Evolutionary conservation across 2,329 filamentous ascomycete genomes (phyloP).

Genomic region (Aspergillus candidus): DNA sequence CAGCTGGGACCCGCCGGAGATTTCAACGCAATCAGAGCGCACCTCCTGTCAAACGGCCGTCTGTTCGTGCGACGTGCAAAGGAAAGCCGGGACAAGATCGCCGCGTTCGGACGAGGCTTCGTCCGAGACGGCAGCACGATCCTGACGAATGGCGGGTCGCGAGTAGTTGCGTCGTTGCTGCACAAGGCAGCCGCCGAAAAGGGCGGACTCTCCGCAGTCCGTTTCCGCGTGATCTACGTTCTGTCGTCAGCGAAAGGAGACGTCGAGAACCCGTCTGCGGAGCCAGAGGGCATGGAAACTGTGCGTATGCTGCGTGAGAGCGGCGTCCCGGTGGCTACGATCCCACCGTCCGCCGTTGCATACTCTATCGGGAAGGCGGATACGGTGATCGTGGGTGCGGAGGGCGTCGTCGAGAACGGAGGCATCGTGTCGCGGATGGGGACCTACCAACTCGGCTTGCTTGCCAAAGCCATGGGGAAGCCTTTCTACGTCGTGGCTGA

Average conservation of each 20-base stretch:
- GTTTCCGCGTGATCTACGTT: slow-evolving; percentile 81
- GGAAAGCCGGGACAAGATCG: slow-evolving; percentile 76
- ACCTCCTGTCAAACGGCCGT: slow-evolving; percentile 78
- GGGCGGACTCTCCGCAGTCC: slow-evolving; percentile 50
- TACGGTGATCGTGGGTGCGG: slow-evolving; percentile 60
- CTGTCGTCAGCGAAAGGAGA: slow-evolving; percentile 36
- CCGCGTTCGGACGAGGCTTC: slow-evolving; percentile 69
- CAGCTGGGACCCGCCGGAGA: slow-evolving; percentile 51
- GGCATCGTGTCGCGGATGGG: slow-evolving; percentile 87
- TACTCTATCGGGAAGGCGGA: slow-evolving; percentile 73
- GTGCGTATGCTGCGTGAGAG: slow-evolving; percentile 64
- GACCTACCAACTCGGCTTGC: slow-evolving; percentile 74
- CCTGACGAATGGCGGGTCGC: slow-evolving; percentile 82
- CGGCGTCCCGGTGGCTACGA: slow-evolving; percentile 76
- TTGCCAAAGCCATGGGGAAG: slow-evolving; percentile 66
- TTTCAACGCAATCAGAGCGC: slow-evolving; percentile 76
- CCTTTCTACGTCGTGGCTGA: slow-evolving; percentile 90
- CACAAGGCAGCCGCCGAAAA: slow-evolving; percentile 64
- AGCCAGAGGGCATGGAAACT: slow-evolving; percentile 62
- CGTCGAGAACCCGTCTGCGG: slow-evolving; percentile 24
- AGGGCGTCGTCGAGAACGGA: slow-evolving; percentile 90
- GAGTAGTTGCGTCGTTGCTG: slow-evolving; percentile 75
- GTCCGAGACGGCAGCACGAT: slow-evolving; percentile 73
- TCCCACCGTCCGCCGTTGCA: slow-evolving; percentile 68
- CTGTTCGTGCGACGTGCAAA: slow-evolving; percentile 84